Percentiles rank a stretch among this genome's conserved stretches.
Evolutionary conservation across 2,329 filamentous ascomycete genomes (phyloP).

Genomic region (Malbranchea cinnamomea): DNA sequence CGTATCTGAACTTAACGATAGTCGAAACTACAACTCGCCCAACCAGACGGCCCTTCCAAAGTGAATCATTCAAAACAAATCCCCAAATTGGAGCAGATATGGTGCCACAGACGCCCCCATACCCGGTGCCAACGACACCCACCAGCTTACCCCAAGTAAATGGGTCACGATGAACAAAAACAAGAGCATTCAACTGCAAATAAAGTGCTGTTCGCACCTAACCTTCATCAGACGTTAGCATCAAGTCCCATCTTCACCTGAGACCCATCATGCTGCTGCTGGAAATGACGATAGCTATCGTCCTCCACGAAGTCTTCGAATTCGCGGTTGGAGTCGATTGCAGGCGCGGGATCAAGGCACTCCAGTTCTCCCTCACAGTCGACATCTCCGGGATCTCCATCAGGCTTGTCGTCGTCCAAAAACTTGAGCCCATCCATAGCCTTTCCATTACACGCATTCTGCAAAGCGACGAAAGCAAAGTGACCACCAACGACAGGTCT

Average conservation of each 20-base stretch:
- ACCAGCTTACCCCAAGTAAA: no score
- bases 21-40: no score
- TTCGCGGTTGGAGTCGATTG: neutral
- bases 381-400: neutral
- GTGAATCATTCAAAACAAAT: no score
- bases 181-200: no score
- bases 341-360: neutral
- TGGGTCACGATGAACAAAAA: no score
- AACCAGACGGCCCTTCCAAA: no score
- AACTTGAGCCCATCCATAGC: constrained; percentile 44
- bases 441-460: constrained; percentile 60
- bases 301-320: neutral
- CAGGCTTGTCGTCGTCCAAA: constrained; percentile 16
- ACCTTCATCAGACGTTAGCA: no score
- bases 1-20: no score
- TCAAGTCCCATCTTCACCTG: constrained; percentile 6
- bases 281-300: neutral
- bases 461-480: constrained; percentile 71
- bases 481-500: constrained; percentile 73
- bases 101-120: no score
- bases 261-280: constrained; percentile 1
- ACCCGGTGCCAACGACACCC: no score
- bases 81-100: no score
- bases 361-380: neutral
- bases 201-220: no score